phyloP scores from a whole-genome alignment of 2,329 filamentous ascomycete genomes.

The Raffaelea deltoideospora region DNA sequence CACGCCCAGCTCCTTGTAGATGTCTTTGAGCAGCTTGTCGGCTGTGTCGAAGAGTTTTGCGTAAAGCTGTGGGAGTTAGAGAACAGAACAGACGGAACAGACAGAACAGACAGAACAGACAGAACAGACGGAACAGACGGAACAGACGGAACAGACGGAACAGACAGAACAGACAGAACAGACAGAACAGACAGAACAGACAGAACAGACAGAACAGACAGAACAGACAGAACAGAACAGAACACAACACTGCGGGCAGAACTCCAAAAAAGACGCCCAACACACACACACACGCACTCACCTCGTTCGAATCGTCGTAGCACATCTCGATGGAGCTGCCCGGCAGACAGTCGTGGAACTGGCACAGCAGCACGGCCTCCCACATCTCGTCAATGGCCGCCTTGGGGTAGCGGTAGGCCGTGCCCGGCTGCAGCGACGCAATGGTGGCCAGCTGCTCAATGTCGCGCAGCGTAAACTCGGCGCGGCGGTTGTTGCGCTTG shows the following conservation, averaged over 20 bases:
- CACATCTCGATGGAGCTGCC: conserved; percentile 96
- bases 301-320: conserved; percentile 85
- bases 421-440: conserved; percentile 55
- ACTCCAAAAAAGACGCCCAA: background rate
- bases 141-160: too few relatives aligned
- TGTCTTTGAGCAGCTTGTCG: conserved; percentile 52
- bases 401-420: conserved; percentile 75
- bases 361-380: conserved; percentile 81
- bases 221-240: conserved; percentile 7
- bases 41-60: conserved; percentile 67
- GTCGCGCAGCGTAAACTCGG: conserved; percentile 74
- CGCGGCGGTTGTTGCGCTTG: conserved; percentile 81
- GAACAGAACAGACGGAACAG: too few relatives aligned
- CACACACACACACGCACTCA: too few relatives aligned
- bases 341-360: conserved; percentile 95
- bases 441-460: conserved; percentile 79
- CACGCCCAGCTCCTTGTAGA: conserved; percentile 53
- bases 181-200: too few relatives aligned
- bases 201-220: conserved; percentile 10
- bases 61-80: conserved; percentile 45
- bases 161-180: too few relatives aligned
- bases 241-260: too few relatives aligned
- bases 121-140: too few relatives aligned
- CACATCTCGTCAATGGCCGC: conserved; percentile 91
- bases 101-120: too few relatives aligned